Evolutionary conservation across 2,329 filamentous ascomycete genomes (phyloP).

Genomic region (Hypoxylon sp.): DNA sequence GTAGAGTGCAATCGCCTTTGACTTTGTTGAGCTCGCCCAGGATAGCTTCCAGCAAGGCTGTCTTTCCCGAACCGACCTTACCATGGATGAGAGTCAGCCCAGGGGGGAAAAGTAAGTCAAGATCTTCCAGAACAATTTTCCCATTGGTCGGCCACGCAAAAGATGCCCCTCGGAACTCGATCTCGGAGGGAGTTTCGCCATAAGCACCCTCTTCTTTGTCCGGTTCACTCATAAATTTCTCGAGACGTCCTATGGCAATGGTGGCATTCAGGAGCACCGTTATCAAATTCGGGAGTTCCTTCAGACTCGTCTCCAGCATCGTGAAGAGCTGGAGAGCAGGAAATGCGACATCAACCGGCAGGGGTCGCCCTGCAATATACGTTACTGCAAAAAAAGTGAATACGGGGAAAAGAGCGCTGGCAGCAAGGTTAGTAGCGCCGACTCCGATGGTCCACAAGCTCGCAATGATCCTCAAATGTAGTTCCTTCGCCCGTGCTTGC

Average conservation of each 20-base stretch:
- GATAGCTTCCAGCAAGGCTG: conserved; percentile 69
- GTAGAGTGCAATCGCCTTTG: conserved; percentile 61
- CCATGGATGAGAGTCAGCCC: conserved; percentile 70
- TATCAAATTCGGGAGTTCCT: conserved; percentile 80
- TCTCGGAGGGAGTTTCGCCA: conserved; percentile 55
- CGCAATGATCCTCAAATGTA: conserved; percentile 73
- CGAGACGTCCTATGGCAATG: conserved; percentile 85
- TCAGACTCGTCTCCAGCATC: conserved; percentile 79
- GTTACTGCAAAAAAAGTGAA: conserved; percentile 87
- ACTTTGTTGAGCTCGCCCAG: conserved; percentile 76
- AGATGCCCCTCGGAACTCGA: conserved; percentile 72
- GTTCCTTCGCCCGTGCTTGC: conserved; percentile 74
- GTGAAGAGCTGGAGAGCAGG: conserved; percentile 85
- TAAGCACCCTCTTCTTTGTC: conserved; percentile 71
- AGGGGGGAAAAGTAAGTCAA: conserved; percentile 60
- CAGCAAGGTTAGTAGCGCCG: conserved; percentile 75
- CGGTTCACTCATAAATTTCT: conserved; percentile 87
- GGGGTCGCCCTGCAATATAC: conserved; percentile 71
- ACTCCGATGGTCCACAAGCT: conserved; percentile 74
- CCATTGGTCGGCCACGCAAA: conserved; percentile 83
- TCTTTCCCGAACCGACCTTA: conserved; percentile 72
- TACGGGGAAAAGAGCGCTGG: conserved; percentile 81
- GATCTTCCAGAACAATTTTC: conserved; percentile 62
- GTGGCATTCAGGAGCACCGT: conserved; percentile 83
- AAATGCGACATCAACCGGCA: conserved; percentile 87